A percentile compares a stretch with the other conserved stretches of the same genome.
Evolutionary conservation across 495 filamentous ascomycete genomes (phyloP).

Genomic region (Staphylotrichum tortipilum): DNA sequence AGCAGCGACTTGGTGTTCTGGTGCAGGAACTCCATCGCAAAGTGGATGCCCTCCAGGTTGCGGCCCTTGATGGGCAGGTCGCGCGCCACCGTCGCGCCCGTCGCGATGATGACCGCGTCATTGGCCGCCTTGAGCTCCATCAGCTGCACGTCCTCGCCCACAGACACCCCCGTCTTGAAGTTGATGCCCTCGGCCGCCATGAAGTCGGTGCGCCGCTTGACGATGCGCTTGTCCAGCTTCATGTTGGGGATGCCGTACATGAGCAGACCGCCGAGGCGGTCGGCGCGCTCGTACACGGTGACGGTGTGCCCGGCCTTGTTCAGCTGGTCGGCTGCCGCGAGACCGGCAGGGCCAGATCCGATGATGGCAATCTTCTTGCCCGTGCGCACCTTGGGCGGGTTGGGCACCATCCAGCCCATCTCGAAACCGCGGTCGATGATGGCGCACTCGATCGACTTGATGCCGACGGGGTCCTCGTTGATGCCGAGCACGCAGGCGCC

Average conservation of each 20-base stretch:
- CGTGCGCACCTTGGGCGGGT: slow-evolving; percentile 67
- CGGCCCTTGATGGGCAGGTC: slow-evolving; percentile 91
- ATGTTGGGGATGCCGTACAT: slow-evolving; percentile 99
- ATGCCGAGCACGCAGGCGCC: slow-evolving; percentile 96
- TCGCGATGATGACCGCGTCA: slow-evolving; percentile 88
- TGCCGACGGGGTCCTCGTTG: slow-evolving; percentile 95
- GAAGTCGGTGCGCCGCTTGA: slow-evolving; percentile 91
- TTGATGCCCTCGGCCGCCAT: slow-evolving; percentile 88
- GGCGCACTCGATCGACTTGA: slow-evolving; percentile 98
- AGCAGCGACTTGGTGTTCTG: slow-evolving; percentile 97
- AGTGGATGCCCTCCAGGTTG: slow-evolving; percentile 90
- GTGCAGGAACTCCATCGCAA: slow-evolving; percentile 97
- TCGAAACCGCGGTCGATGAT: slow-evolving; percentile 99
- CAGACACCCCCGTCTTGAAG: slow-evolving; percentile 66
- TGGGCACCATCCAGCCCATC: slow-evolving; percentile 97
- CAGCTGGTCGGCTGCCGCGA: slow-evolving; percentile 88
- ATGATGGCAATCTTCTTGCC: slow-evolving; percentile 90
- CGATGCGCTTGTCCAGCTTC: slow-evolving; percentile 98
- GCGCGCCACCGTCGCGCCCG: slow-evolving; percentile 93
- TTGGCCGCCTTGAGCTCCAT: slow-evolving; percentile 65
- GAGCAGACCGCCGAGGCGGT: slow-evolving; percentile 86
- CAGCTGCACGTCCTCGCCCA: slow-evolving; percentile 75
- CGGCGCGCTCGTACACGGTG: slow-evolving; percentile 92
- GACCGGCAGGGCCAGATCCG: slow-evolving; percentile 87
- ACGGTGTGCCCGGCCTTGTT: slow-evolving; percentile 89